Evolutionary conservation across 1,284 basidiomycete genomes (phyloP).

Genomic region (Sphaerobolus stellatus): DNA sequence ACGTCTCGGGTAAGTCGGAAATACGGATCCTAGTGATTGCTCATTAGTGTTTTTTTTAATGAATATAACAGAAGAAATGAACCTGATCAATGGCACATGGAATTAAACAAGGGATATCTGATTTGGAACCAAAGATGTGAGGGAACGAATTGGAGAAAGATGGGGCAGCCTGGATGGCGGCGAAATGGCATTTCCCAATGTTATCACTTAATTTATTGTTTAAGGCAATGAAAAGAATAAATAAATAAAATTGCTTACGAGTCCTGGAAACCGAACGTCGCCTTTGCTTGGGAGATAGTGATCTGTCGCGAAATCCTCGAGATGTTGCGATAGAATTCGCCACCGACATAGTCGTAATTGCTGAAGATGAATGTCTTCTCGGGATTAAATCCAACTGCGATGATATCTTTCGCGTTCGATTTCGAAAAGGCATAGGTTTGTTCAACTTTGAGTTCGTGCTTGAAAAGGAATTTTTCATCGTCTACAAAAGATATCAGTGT

Average conservation of each 20-base stretch:
- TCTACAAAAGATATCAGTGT: constrained; percentile 48
- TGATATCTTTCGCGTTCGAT: constrained; percentile 92
- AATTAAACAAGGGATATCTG: constrained; percentile 90
- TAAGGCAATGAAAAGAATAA: not conserved
- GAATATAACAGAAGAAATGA: constrained; percentile 29
- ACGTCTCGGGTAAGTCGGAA: constrained; percentile 98
- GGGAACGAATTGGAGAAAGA: constrained; percentile 99
- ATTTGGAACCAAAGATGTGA: constrained; percentile 87
- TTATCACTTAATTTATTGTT: constrained; percentile 74
- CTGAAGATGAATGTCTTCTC: constrained; percentile 98
- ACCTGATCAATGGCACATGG: constrained; percentile 97
- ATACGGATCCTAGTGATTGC: constrained; percentile 64
- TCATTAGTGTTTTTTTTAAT: not conserved
- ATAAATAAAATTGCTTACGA: constrained; percentile 56
- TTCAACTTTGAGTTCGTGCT: constrained; percentile 88
- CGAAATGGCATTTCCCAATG: constrained; percentile 98
- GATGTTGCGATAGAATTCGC: constrained; percentile 93
- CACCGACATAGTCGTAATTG: constrained; percentile 86
- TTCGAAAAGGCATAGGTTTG: constrained; percentile 85
- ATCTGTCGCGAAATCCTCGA: constrained; percentile 92
- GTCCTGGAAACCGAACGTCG: constrained; percentile 95
- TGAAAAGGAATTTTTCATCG: constrained; percentile 99
- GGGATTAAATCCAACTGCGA: constrained; percentile 91
- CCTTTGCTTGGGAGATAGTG: constrained; percentile 91
- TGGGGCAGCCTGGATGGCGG: constrained; percentile 94